These are phyloP conservation scores for Eimeria mitis DNA, from an alignment of 169 alveolate species.

Conservation along the genomic window DNA sequence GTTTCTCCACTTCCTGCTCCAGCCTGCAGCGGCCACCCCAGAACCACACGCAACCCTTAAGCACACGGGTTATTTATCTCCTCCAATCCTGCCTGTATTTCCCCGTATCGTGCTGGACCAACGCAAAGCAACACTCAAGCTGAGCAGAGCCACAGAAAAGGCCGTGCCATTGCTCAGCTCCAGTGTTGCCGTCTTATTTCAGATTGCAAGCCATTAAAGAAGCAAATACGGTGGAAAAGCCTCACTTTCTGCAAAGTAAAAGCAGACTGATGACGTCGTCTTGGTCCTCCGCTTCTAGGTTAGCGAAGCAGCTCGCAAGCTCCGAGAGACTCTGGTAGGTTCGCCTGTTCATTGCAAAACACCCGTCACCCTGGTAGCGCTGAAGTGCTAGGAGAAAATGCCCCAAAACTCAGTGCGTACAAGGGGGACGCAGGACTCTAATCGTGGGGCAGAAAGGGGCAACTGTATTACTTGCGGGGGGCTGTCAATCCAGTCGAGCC, in stretches of 20 bases:
- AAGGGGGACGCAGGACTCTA: too few relatives aligned
- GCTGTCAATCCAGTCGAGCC: constrained; percentile 73
- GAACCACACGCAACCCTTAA: neutral
- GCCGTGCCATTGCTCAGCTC: too few relatives aligned
- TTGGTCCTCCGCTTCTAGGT: constrained; percentile 86
- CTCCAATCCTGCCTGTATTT: neutral
- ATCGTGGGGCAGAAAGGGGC: neutral
- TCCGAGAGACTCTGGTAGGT: constrained; percentile 86
- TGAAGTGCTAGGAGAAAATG: neutral
- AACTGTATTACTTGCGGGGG: constrained; percentile 40
- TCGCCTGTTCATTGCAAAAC: constrained; percentile 78
- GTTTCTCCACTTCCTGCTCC: constrained; percentile 86
- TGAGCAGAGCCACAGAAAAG: neutral
- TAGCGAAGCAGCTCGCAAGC: constrained; percentile 85
- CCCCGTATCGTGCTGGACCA: neutral
- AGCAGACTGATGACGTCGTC: constrained; percentile 84
- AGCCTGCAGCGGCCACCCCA: constrained; percentile 74
- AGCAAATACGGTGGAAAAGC: neutral
- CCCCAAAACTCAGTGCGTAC: neutral
- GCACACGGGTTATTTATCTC: neutral
- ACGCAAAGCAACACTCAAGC: neutral
- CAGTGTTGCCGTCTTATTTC: too few relatives aligned
- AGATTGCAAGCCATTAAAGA: neutral
- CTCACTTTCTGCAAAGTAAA: constrained; percentile 85
- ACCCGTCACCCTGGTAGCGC: neutral